Conservation (phyloP, 495 filamentous ascomycete species). For the Neurospora sp. region DNA sequence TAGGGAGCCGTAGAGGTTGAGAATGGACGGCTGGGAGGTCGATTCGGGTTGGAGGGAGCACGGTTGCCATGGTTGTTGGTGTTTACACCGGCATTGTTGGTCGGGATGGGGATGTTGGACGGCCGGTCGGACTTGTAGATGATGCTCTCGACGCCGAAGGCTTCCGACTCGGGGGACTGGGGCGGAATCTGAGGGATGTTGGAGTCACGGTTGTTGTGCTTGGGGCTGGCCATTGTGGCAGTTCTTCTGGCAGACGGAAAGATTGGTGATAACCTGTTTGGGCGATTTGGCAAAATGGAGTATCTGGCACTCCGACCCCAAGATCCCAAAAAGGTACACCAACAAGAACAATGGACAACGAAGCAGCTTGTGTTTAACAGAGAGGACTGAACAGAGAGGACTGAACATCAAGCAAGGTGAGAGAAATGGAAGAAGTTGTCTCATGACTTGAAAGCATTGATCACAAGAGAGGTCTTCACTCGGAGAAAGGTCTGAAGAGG, state of each 20-base stretch:
- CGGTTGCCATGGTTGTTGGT: not conserved
- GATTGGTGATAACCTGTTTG: not conserved
- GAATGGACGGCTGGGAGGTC: not conserved
- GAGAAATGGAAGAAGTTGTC: not conserved
- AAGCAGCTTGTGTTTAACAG: not conserved
- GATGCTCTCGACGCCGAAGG: slow-evolving; percentile 13
- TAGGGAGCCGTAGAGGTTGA: not conserved
- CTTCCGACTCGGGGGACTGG: slow-evolving; percentile 7
- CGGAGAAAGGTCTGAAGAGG: not conserved
- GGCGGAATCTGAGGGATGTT: slow-evolving; percentile 4
- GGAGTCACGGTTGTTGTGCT: slow-evolving; percentile 4
- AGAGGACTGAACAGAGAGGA: not conserved
- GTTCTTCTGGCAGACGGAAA: not conserved
- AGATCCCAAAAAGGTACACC: not conserved
- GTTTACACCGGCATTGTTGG: not conserved
- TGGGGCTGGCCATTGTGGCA: not conserved
- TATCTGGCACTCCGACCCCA: not conserved
- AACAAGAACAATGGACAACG: not conserved
- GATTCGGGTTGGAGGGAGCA: not conserved
- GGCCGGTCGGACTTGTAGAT: slow-evolving; percentile 16
- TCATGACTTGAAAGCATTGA: not conserved
- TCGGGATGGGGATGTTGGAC: slow-evolving; percentile 15
- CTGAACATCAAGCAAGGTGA: not conserved
- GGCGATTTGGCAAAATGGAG: not conserved
- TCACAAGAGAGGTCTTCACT: not conserved